phyloP scores from a whole-genome alignment of 1,284 basidiomycete species.

The Amylostereum areolatum region DNA sequence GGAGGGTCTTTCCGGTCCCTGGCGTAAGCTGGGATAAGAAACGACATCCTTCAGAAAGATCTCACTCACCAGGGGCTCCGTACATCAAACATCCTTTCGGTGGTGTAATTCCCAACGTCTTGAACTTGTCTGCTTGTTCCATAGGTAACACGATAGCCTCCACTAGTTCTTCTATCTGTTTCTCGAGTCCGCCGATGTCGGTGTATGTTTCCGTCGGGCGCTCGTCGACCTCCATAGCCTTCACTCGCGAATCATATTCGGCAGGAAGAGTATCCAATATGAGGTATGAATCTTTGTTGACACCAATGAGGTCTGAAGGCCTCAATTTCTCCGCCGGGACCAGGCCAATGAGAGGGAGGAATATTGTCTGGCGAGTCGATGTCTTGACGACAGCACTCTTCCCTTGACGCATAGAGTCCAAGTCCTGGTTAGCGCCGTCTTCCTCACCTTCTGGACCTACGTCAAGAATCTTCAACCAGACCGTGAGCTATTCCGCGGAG shows the following conservation, averaged over 20 bases:
- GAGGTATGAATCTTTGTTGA: conserved; percentile 99
- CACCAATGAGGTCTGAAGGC: conserved; percentile 94
- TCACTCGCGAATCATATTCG: conserved; percentile 76
- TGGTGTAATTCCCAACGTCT: conserved; percentile 74
- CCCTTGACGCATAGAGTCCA: conserved; percentile 91
- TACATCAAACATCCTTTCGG: conserved; percentile 81
- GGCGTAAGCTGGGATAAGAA: neutral
- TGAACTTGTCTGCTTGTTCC: conserved; percentile 80
- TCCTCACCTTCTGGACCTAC: conserved; percentile 92
- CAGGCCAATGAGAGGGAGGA: conserved; percentile 95
- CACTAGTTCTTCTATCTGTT: conserved; percentile 79
- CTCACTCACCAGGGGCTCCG: conserved; percentile 58
- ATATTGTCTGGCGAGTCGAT: conserved; percentile 96
- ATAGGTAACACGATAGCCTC: conserved; percentile 79
- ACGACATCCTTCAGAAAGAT: neutral
- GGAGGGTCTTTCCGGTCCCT: conserved; percentile 77
- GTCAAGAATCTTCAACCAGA: conserved; percentile 72
- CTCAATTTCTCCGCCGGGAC: conserved; percentile 87
- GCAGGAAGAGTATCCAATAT: conserved; percentile 84
- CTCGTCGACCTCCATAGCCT: conserved; percentile 93
- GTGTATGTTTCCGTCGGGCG: conserved; percentile 75
- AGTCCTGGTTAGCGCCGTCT: conserved; percentile 89
- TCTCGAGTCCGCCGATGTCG: conserved; percentile 76
- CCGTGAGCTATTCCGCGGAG: neutral
- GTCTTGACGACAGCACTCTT: conserved; percentile 99